Percentiles rank a stretch among this genome's conserved stretches.
These are phyloP conservation scores for Microstroma glucosiphilum DNA, from an alignment of 1,284 basidiomycete genomes.

Conservation along the genomic window DNA sequence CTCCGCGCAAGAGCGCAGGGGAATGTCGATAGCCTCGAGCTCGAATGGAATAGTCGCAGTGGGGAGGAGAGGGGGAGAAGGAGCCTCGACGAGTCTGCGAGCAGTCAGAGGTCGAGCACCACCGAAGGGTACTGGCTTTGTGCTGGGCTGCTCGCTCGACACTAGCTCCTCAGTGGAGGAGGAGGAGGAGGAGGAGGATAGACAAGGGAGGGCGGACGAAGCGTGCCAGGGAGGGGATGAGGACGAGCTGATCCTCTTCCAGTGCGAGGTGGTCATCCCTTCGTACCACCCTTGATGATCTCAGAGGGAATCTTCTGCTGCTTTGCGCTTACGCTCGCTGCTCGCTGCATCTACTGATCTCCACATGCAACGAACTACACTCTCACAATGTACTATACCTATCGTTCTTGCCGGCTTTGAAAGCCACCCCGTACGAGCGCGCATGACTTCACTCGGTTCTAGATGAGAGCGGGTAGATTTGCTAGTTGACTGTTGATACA, in stretches of 20 bases:
- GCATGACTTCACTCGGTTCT: no score
- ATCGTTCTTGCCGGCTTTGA: no score
- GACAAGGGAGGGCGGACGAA: background rate
- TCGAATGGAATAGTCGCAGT: background rate
- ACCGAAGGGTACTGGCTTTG: background rate
- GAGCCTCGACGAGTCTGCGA: background rate
- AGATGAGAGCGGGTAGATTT: no score
- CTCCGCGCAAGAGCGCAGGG: background rate
- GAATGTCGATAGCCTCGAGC: background rate
- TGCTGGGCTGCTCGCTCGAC: background rate
- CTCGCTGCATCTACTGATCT: no score
- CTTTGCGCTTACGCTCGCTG: no score
- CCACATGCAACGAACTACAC: no score
- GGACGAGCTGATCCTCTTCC: background rate
- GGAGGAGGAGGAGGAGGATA: background rate
- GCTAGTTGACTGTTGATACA: no score
- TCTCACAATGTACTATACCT: no score
- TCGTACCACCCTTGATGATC: no score
- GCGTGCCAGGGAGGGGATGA: background rate
- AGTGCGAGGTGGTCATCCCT: slow-evolving; percentile 1
- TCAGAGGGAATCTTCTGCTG: no score
- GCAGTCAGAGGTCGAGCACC: background rate
- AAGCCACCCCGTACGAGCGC: no score
- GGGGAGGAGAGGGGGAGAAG: background rate
- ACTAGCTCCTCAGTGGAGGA: background rate